Percentiles rank a stretch among this genome's conserved stretches.
These are phyloP conservation scores for Monilinia laxa DNA, from an alignment of 2,329 filamentous ascomycete species.

Conservation along the genomic window DNA sequence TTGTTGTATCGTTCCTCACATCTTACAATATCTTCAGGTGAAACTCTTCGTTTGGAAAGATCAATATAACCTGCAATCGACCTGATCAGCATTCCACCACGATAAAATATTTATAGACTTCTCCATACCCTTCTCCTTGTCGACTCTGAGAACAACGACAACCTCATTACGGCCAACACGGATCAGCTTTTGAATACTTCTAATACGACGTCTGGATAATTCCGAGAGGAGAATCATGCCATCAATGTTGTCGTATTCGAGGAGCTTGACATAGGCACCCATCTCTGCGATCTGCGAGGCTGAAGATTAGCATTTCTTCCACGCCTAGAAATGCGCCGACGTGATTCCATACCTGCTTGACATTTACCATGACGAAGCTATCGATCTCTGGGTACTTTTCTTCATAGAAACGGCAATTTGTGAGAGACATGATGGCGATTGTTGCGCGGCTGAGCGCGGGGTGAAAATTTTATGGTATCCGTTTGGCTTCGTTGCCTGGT, in stretches of 20 bases:
- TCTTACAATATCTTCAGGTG: conserved; percentile 94
- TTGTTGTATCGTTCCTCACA: conserved; percentile 99
- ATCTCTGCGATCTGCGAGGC: conserved; percentile 85
- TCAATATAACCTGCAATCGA: conserved; percentile 77
- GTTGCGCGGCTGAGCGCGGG: conserved; percentile 30
- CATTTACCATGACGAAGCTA: conserved; percentile 99
- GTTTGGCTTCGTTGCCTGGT: conserved; percentile 20
- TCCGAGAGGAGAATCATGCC: conserved; percentile 99
- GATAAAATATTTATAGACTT: not conserved
- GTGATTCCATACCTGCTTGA: conserved; percentile 74
- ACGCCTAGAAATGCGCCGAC: not conserved
- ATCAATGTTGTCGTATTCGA: conserved; percentile 99
- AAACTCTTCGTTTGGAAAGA: conserved; percentile 96
- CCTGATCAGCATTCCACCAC: not conserved
- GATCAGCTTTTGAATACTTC: conserved; percentile 98
- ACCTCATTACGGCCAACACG: conserved; percentile 97
- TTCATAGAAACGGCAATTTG: conserved; percentile 96
- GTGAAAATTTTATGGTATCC: conserved; percentile 13
- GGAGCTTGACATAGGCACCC: conserved; percentile 98
- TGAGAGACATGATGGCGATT: conserved; percentile 81
- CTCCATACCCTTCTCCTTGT: conserved; percentile 89
- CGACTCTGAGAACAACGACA: conserved; percentile 95
- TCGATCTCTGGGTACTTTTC: conserved; percentile 98
- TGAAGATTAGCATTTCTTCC: conserved; percentile 22
- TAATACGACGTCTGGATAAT: conserved; percentile 94